These are phyloP conservation scores for Hymenoscyphus infarciens DNA, from an alignment of 2,329 filamentous ascomycete genomes.

Conservation along the genomic window DNA sequence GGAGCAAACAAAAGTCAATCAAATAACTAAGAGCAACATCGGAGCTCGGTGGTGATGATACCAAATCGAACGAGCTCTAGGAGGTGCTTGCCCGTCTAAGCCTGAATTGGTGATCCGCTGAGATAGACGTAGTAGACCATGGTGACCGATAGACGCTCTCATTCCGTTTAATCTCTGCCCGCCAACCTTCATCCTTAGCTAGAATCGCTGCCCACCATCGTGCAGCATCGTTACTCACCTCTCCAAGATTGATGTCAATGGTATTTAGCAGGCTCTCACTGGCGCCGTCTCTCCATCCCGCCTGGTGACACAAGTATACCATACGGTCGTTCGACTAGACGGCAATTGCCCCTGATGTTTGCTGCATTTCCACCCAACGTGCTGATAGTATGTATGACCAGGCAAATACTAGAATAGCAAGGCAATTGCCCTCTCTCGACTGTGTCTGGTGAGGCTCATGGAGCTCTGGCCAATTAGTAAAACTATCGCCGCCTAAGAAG, in stretches of 20 bases:
- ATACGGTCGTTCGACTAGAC: slow-evolving; percentile 8
- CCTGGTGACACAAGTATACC: slow-evolving; percentile 13
- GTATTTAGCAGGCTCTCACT: slow-evolving; percentile 12
- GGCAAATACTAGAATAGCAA: slow-evolving; percentile 16
- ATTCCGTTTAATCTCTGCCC: slow-evolving; percentile 18
- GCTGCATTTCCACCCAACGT: slow-evolving; percentile 17
- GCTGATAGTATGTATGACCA: slow-evolving; percentile 18
- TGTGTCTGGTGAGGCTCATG: neutral
- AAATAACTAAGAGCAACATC: slow-evolving; percentile 14
- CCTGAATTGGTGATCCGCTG: slow-evolving; percentile 6
- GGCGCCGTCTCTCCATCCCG: slow-evolving; percentile 11
- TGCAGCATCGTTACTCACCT: slow-evolving; percentile 13
- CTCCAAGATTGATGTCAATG: slow-evolving; percentile 15
- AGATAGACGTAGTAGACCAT: slow-evolving; percentile 14
- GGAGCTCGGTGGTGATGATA: slow-evolving; percentile 13
- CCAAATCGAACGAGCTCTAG: slow-evolving; percentile 5
- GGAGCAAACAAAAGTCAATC: slow-evolving; percentile 14
- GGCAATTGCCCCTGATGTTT: neutral
- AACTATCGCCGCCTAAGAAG: slow-evolving; percentile 10
- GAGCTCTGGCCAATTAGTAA: slow-evolving; percentile 15
- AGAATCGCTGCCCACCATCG: slow-evolving; percentile 20
- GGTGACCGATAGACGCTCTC: slow-evolving; percentile 16
- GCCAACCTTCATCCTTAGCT: slow-evolving; percentile 15
- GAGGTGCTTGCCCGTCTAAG: slow-evolving; percentile 4
- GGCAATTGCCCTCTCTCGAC: slow-evolving; percentile 12